Evolutionary conservation across 129 eudicot genomes (phyloP).

Genomic region (Calendula officinalis): DNA sequence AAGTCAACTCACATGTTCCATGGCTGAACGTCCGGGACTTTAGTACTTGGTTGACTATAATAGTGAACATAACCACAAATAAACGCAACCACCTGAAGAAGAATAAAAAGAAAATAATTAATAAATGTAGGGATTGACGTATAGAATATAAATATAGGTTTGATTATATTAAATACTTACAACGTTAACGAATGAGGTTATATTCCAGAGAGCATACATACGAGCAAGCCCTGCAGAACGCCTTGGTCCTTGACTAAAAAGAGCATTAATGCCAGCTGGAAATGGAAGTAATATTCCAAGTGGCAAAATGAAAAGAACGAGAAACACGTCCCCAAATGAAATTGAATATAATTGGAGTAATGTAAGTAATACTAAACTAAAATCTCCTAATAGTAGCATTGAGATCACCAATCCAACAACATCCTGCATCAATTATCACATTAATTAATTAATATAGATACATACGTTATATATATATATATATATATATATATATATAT

Average conservation of each 20-base stretch:
- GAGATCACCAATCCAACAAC: constrained; percentile 84
- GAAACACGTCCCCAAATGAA: constrained; percentile 59
- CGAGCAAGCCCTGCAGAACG: constrained; percentile 85
- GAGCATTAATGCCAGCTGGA: constrained; percentile 72
- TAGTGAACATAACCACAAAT: constrained; percentile 66
- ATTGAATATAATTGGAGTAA: constrained; percentile 76
- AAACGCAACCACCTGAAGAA: constrained; percentile 64
- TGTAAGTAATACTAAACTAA: constrained; percentile 74
- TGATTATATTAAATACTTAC: constrained; percentile 34
- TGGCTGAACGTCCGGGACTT: constrained; percentile 59
- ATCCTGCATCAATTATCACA: constrained; percentile 52
- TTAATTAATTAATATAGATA: neutral
- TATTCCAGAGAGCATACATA: constrained; percentile 76
- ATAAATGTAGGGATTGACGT: neutral
- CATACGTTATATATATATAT: too few relatives aligned
- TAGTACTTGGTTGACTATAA: constrained; percentile 43
- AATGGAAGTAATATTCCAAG: constrained; percentile 73
- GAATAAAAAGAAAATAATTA: neutral
- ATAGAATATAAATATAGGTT: constrained; percentile 5
- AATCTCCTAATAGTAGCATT: constrained; percentile 69
- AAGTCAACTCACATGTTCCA: constrained; percentile 58
- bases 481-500: too few relatives aligned
- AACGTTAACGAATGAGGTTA: constrained; percentile 65
- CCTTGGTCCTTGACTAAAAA: constrained; percentile 83
- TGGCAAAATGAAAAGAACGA: constrained; percentile 64